These are phyloP conservation scores for Zanthoxylum bungeanum DNA, from an alignment of 345 rosid genomes.

Conservation along the genomic window DNA sequence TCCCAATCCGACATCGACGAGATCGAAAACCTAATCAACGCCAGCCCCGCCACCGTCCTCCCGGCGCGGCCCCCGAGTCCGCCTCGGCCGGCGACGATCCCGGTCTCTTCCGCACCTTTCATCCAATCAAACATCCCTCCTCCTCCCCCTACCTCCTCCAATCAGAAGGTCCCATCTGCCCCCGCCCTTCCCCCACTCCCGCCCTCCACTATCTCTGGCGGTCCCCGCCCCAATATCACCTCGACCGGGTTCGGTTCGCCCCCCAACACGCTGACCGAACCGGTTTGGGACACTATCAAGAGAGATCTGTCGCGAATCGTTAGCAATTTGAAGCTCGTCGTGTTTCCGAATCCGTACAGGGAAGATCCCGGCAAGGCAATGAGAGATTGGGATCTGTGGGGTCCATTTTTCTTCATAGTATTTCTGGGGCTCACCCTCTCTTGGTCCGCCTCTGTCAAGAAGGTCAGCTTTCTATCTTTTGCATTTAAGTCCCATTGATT, in stretches of 20 bases:
- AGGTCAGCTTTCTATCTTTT: slow-evolving; percentile 31
- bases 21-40: slow-evolving; percentile 91
- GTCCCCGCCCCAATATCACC: slow-evolving; percentile 13
- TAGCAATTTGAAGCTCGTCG: slow-evolving; percentile 93
- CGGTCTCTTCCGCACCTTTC: slow-evolving; percentile 71
- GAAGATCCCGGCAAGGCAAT: slow-evolving; percentile 98
- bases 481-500: neutral
- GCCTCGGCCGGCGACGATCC: slow-evolving; percentile 62
- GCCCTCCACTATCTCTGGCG: neutral
- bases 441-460: slow-evolving; percentile 77
- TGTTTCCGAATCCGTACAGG: slow-evolving; percentile 84
- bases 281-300: slow-evolving; percentile 96
- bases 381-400: slow-evolving; percentile 99
- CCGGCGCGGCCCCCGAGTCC: slow-evolving; percentile 91
- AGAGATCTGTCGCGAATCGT: slow-evolving; percentile 94
- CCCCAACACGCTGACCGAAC: slow-evolving; percentile 94
- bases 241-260: slow-evolving; percentile 65
- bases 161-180: slow-evolving; percentile 38
- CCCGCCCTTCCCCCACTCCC: slow-evolving; percentile 36
- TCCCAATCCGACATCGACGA: slow-evolving; percentile 99
- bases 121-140: slow-evolving; percentile 63
- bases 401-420: slow-evolving; percentile 94
- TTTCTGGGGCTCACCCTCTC: slow-evolving; percentile 89
- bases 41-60: slow-evolving; percentile 66
- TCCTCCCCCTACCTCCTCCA: slow-evolving; percentile 26